Percentiles rank a stretch among this genome's conserved stretches.
phyloP scores from a whole-genome alignment of 257 asterid genomes.

The Fraxinus excelsior region DNA sequence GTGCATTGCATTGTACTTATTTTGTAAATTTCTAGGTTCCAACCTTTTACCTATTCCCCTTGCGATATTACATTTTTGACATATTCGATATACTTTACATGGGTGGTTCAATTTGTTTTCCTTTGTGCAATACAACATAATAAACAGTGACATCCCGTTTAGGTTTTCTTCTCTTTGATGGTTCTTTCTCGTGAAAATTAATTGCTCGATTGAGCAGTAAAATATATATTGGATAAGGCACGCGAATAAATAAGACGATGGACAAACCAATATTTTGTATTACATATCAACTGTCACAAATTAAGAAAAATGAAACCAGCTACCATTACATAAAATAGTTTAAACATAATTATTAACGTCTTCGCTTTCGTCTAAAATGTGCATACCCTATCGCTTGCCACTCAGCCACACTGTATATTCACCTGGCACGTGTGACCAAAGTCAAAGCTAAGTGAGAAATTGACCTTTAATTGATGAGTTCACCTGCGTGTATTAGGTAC shows the following conservation, averaged over 20 bases:
- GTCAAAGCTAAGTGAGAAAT: slow-evolving; percentile 9
- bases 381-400: neutral
- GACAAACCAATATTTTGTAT: neutral
- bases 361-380: neutral
- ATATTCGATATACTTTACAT: no score
- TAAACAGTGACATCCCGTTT: no score
- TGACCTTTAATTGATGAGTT: slow-evolving; percentile 26
- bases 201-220: no score
- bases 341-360: neutral
- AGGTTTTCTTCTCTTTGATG: no score
- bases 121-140: no score
- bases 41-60: no score
- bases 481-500: slow-evolving; percentile 38
- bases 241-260: neutral
- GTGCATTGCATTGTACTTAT: neutral
- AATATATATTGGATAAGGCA: no score
- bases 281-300: neutral
- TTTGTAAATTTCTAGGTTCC: neutral
- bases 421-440: slow-evolving; percentile 4
- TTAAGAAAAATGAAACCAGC: no score
- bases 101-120: no score
- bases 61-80: no score
- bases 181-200: no score
- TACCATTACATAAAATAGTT: neutral
- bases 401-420: neutral